Conservation (phyloP, 2,329 filamentous ascomycete species). For the Claviceps africana region DNA sequence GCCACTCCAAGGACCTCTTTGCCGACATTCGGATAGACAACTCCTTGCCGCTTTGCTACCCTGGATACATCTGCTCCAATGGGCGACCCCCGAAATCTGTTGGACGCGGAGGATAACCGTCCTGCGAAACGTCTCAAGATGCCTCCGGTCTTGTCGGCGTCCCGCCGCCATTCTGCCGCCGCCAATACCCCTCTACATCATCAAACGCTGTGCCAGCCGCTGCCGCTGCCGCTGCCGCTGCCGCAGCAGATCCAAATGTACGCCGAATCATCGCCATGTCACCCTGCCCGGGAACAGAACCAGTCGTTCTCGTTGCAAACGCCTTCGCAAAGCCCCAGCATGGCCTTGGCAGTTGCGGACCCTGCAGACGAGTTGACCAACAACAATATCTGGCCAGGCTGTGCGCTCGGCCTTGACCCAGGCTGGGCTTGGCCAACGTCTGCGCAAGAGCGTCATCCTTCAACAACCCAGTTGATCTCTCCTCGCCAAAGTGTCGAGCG, state of each 20-base stretch:
- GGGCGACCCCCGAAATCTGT: conserved; percentile 5
- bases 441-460: not conserved
- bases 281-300: not conserved
- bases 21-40: not conserved
- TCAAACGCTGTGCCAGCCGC: not conserved
- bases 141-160: not conserved
- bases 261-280: not conserved
- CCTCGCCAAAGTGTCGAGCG: not conserved
- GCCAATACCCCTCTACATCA: not conserved
- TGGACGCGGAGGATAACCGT: conserved; percentile 5
- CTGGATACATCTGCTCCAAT: conserved; percentile 5
- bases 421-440: conserved; percentile 6
- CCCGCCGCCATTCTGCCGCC: not conserved
- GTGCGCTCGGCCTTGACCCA: not conserved
- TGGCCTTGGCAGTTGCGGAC: not conserved
- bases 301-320: not conserved
- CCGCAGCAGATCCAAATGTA: not conserved
- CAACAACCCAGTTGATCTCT: not conserved
- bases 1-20: not conserved
- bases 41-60: not conserved
- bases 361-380: not conserved
- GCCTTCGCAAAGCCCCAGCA: not conserved
- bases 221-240: not conserved
- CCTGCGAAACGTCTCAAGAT: conserved; percentile 13
- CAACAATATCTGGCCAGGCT: not conserved